A percentile compares a stretch with the other conserved stretches of the same genome.
phyloP scores from a whole-genome alignment of 164 flowering plant species.

The Stephania cephalantha region DNA sequence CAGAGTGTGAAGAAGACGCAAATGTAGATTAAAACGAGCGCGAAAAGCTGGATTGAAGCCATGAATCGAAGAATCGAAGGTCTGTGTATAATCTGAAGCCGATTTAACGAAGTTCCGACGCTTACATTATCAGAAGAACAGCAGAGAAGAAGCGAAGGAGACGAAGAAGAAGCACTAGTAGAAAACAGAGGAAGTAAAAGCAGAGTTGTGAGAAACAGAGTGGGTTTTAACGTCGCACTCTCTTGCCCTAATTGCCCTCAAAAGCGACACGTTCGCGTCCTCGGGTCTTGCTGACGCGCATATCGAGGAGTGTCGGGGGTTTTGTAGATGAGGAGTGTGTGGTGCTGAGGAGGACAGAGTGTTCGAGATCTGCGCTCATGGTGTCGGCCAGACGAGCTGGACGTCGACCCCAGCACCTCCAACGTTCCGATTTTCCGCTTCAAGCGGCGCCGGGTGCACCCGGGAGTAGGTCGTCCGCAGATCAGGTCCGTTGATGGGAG shows the following conservation, averaged over 20 bases:
- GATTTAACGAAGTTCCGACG: neutral
- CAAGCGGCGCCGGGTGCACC: neutral
- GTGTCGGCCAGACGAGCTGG: neutral
- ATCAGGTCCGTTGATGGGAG: neutral
- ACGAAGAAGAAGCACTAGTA: no score
- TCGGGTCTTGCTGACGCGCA: neutral
- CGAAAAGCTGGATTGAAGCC: conserved; percentile 20
- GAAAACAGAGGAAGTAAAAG: neutral
- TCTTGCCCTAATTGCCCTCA: neutral
- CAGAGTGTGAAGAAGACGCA: conserved; percentile 28
- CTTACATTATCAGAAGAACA: conserved; percentile 18
- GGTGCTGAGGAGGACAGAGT: neutral
- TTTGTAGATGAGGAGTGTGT: neutral
- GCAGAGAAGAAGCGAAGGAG: neutral
- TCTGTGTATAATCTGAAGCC: conserved; percentile 1
- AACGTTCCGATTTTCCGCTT: conserved; percentile 2
- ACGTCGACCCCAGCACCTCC: neutral
- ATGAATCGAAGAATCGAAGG: conserved; percentile 8
- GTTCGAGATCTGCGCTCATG: neutral
- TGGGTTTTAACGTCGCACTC: neutral
- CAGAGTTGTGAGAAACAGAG: neutral
- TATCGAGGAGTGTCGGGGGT: neutral
- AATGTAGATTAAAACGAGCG: conserved; percentile 24
- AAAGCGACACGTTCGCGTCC: neutral
- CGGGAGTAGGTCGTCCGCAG: neutral